Evolutionary conservation across 495 filamentous ascomycete genomes (phyloP).

Genomic region (Tricharina praecox): DNA sequence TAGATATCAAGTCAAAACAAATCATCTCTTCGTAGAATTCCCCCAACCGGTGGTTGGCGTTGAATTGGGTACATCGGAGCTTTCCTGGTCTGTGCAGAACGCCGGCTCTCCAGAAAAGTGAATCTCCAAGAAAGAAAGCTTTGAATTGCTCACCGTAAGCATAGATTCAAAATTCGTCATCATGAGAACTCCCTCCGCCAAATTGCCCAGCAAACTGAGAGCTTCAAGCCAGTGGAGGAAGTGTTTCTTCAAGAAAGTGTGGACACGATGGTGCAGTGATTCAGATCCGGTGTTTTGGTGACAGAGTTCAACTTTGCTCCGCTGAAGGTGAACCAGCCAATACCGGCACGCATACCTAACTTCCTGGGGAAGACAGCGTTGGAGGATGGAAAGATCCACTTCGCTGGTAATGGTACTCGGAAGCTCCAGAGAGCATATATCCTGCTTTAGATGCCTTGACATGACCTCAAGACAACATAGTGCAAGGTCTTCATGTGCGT

Average conservation of each 20-base stretch:
- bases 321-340: slow-evolving; percentile 33
- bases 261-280: no score
- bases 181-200: slow-evolving; percentile 7
- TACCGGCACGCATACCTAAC: slow-evolving; percentile 33
- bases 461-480: slow-evolving; percentile 27
- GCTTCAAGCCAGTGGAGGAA: slow-evolving; percentile 22
- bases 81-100: no score
- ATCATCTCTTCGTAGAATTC: no score
- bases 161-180: slow-evolving; percentile 1
- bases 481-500: slow-evolving; percentile 10
- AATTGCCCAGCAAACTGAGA: slow-evolving; percentile 14
- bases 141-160: slow-evolving; percentile 4
- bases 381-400: slow-evolving; percentile 18
- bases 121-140: no score
- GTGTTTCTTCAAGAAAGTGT: slow-evolving; percentile 8
- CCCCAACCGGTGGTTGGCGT: no score
- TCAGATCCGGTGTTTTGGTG: slow-evolving; percentile 21
- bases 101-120: no score
- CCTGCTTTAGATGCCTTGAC: slow-evolving; percentile 21
- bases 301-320: slow-evolving; percentile 20
- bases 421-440: slow-evolving; percentile 30
- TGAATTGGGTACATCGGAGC: no score
- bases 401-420: slow-evolving; percentile 18
- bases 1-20: no score
- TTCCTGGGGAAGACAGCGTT: slow-evolving; percentile 24